Evolutionary conservation across 768 basidiomycete species (phyloP).

Genomic region (Terana coerulea): DNA sequence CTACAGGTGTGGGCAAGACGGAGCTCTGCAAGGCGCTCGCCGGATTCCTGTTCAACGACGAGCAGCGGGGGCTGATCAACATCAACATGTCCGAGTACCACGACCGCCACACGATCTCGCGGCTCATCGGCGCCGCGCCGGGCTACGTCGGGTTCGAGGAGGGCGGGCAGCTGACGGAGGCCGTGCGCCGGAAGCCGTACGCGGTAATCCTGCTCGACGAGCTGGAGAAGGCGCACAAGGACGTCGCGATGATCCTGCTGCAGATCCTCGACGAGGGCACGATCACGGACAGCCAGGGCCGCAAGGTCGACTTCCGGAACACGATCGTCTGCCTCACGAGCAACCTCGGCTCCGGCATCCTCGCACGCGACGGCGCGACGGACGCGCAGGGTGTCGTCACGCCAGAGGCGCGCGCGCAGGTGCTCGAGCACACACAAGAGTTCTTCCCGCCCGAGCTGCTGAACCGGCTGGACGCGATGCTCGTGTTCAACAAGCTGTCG

Average conservation of each 20-base stretch:
- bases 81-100: slow-evolving; percentile 98
- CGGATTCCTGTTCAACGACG: slow-evolving; percentile 85
- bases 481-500: slow-evolving; percentile 90
- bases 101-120: slow-evolving; percentile 86
- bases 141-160: slow-evolving; percentile 83
- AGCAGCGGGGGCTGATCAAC: slow-evolving; percentile 83
- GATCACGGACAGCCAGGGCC: slow-evolving; percentile 88
- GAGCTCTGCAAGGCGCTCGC: slow-evolving; percentile 89
- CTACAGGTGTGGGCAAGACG: slow-evolving; percentile 90
- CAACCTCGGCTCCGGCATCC: slow-evolving; percentile 79
- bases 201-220: slow-evolving; percentile 68
- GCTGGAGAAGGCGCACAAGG: slow-evolving; percentile 84
- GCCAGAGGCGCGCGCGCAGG: slow-evolving; percentile 54
- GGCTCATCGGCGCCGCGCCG: slow-evolving; percentile 88
- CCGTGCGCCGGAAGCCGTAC: slow-evolving; percentile 62
- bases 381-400: slow-evolving; percentile 63
- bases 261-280: slow-evolving; percentile 90
- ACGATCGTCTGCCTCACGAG: slow-evolving; percentile 90
- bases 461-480: slow-evolving; percentile 83
- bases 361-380: slow-evolving; percentile 64
- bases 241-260: slow-evolving; percentile 85
- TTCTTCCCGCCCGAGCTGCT: slow-evolving; percentile 90
- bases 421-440: slow-evolving; percentile 70
- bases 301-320: slow-evolving; percentile 91
- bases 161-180: slow-evolving; percentile 40